Evolutionary conservation across 352 stramenopile species (phyloP), one percentile per base, ranked within the genome.

Genomic region (Globisporangium paroecandrum): DNA sequence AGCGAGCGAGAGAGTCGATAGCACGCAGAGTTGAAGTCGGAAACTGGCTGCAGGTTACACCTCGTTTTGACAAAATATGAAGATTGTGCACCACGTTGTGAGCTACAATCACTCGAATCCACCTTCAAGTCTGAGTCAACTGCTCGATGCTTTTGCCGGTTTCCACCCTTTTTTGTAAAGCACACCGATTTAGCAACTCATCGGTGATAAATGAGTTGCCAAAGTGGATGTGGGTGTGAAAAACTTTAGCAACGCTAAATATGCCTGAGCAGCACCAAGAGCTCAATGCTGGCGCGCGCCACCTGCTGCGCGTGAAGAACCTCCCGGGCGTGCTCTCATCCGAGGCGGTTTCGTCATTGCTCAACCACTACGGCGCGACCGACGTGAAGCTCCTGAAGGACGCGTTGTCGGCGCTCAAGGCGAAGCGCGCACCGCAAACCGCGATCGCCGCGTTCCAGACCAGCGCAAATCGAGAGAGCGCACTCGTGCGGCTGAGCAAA

Each of bases 331-430:
- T 76, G 43, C 60, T 94, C 58, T 90, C 87, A 20, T 60, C 63
- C 1, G 73, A 88, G 6, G 82, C 85, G 9, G 77, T 93, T 22
- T 73, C 76, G 20, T 73, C 82, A 32, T 76, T 94, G 24, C 72
- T 94, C 53, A 59, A 53, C 4, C 83, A 90, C 63, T 90, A 90
- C 51, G 87, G 83, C 2, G 82, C 87, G 12, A 69, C 58, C 2
- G 54, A 68, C 18, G 81, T 92, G 57, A 77, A 75, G 43, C 69
- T 90, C 4, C 68, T 86, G 25, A 70, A 75, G 13, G 65, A 62
- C 47, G 8, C 72, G 64, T 36, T 74, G 64, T 64, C 77, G 81
- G 68, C 53, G 70, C 61, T 58, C 25, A 56, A 38, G 29, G 32
- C 65, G 10, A 77, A 69, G 47, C 61, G 68, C 43, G 32, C 47